Conservation (phyloP, 2,329 filamentous ascomycete genomes). For the Fusarium robinianum region DNA sequence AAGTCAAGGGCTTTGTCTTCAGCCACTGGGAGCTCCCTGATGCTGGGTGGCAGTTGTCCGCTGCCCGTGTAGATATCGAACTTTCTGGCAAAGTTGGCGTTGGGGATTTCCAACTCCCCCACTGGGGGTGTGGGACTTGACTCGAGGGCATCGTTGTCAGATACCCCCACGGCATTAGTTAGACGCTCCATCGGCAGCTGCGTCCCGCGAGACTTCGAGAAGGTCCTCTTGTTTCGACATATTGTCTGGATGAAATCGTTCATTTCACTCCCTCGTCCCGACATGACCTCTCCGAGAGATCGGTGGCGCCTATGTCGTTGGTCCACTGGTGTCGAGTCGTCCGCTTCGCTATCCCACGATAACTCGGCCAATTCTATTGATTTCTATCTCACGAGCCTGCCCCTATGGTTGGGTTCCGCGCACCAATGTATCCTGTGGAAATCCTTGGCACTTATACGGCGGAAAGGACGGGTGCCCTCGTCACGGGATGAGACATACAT, state of each 20-base stretch:
- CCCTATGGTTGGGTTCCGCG: constrained; percentile 32
- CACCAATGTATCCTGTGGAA: constrained; percentile 50
- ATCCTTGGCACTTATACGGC: constrained; percentile 44
- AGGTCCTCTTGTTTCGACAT: no score
- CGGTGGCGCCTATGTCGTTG: background rate
- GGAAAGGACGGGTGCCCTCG: constrained; percentile 45
- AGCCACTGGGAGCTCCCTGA: constrained; percentile 48
- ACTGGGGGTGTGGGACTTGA: constrained; percentile 27
- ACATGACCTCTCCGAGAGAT: constrained; percentile 6
- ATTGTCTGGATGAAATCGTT: constrained; percentile 13
- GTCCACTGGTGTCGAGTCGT: background rate
- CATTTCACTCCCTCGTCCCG: constrained; percentile 6
- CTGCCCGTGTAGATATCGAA: constrained; percentile 43
- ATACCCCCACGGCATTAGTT: constrained; percentile 1
- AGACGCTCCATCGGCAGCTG: background rate
- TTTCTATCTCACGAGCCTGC: constrained; percentile 43
- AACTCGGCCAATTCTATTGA: constrained; percentile 25
- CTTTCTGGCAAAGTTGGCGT: constrained; percentile 52
- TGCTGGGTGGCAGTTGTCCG: constrained; percentile 40
- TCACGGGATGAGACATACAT: constrained; percentile 47
- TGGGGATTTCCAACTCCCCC: constrained; percentile 45
- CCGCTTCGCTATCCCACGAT: constrained; percentile 1
- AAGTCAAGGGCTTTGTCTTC: constrained; percentile 48
- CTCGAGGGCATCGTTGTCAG: constrained; percentile 13
- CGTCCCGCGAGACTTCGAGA: no score